Conservation (phyloP, 495 filamentous ascomycete species). For the Neurospora cerealis region DNA sequence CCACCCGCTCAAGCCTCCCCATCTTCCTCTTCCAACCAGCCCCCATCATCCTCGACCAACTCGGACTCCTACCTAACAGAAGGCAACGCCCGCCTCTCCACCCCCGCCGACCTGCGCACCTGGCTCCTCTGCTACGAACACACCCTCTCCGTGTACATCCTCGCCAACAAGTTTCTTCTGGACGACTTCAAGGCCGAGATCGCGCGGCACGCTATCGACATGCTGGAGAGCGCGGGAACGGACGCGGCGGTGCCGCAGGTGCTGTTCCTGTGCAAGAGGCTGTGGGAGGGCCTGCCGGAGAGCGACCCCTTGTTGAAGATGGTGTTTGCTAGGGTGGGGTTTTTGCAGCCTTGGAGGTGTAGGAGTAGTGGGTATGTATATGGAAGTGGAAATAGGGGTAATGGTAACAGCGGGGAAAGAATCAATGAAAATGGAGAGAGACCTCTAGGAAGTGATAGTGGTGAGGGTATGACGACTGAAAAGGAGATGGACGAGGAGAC, state of each 20-base stretch:
- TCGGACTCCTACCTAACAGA: conserved; percentile 4
- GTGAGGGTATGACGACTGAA: not conserved
- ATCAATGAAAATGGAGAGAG: not conserved
- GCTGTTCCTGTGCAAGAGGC: conserved; percentile 26
- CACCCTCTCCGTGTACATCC: conserved; percentile 35
- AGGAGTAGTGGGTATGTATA: not conserved
- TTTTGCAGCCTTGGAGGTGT: conserved; percentile 29
- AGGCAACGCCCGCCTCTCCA: conserved; percentile 21
- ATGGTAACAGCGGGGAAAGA: not conserved
- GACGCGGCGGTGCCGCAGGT: conserved; percentile 30
- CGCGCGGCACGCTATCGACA: conserved; percentile 28
- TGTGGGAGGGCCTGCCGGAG: conserved; percentile 30
- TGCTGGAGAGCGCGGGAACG: conserved; percentile 35
- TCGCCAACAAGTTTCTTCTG: conserved; percentile 34
- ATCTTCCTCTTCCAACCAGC: not conserved
- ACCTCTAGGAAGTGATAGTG: not conserved
- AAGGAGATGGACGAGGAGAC: not conserved
- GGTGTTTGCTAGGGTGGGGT: conserved; percentile 35
- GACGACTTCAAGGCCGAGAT: conserved; percentile 33
- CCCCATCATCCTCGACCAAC: not conserved
- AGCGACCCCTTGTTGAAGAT: conserved; percentile 31
- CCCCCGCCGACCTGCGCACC: conserved; percentile 29
- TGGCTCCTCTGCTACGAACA: conserved; percentile 37
- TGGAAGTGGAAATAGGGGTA: not conserved
- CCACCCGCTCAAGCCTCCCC: not conserved